Conservation (phyloP, 257 asterid species). For the Rubia yunnanensis region DNA sequence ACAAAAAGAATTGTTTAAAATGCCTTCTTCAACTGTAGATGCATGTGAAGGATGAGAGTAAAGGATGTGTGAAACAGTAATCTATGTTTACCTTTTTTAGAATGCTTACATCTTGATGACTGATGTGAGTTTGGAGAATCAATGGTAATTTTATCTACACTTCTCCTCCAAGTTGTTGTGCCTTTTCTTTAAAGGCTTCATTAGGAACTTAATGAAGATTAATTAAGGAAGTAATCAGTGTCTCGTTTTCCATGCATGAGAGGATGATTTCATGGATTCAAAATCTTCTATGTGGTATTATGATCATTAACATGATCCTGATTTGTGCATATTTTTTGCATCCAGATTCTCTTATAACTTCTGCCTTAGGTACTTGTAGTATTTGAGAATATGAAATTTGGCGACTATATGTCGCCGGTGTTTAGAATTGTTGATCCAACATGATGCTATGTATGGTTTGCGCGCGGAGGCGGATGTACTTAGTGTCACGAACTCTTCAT, state of each 20-base stretch:
- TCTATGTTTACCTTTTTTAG: not conserved
- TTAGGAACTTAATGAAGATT: too few relatives aligned
- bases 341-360: too few relatives aligned
- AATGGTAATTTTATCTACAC: not conserved
- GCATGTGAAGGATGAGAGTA: conserved; percentile 5
- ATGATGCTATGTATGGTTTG: too few relatives aligned
- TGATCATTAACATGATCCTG: not conserved
- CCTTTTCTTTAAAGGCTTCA: not conserved
- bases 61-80: not conserved
- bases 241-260: not conserved
- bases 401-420: too few relatives aligned
- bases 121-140: conserved; percentile 1
- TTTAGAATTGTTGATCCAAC: too few relatives aligned
- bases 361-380: too few relatives aligned
- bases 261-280: not conserved
- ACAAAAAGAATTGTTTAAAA: not conserved
- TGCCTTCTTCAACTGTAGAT: not conserved
- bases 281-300: too few relatives aligned
- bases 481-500: too few relatives aligned
- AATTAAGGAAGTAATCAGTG: not conserved
- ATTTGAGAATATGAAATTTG: too few relatives aligned
- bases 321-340: too few relatives aligned
- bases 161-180: not conserved
- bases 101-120: not conserved
- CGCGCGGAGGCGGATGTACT: too few relatives aligned